Conservation (phyloP, 2,329 filamentous ascomycete species). For the Cercospora sp. region DNA sequence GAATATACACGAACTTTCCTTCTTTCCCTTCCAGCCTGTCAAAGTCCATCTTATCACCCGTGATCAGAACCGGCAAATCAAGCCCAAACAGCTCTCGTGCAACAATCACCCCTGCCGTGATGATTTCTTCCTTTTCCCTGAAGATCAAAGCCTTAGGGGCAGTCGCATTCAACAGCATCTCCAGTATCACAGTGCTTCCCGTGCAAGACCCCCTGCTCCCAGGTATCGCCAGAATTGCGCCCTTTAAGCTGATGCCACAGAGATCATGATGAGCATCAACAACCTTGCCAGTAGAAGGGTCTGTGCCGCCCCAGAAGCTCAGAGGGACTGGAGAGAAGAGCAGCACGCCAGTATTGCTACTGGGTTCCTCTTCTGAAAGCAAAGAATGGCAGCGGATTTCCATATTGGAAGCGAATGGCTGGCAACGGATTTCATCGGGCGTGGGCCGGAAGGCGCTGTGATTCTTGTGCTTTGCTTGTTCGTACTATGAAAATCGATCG, state of each 20-base stretch:
- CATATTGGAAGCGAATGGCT: background rate
- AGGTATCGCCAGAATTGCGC: conserved; percentile 47
- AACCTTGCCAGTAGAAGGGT: conserved; percentile 44
- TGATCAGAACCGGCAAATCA: conserved; percentile 44
- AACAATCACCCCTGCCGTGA: conserved; percentile 50
- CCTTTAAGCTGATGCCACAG: conserved; percentile 37
- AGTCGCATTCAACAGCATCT: conserved; percentile 45
- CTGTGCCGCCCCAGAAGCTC: conserved; percentile 52
- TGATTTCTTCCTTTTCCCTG: conserved; percentile 45
- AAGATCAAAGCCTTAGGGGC: conserved; percentile 48
- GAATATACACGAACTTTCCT: background rate
- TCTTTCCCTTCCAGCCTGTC: background rate
- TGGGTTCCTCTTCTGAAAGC: background rate
- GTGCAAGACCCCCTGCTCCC: conserved; percentile 51
- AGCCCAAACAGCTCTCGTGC: conserved; percentile 45
- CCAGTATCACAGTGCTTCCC: conserved; percentile 49
- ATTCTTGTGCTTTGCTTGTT: background rate
- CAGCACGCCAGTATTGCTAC: background rate
- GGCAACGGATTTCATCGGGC: background rate
- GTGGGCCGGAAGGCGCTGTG: background rate
- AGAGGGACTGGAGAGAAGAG: conserved; percentile 29
- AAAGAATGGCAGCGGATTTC: background rate
- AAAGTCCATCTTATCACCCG: conserved; percentile 23
- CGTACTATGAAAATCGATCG: background rate
- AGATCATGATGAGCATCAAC: conserved; percentile 50